phyloP scores from a whole-genome alignment of 1,284 basidiomycete genomes.

The Coriolopsis trogii region DNA sequence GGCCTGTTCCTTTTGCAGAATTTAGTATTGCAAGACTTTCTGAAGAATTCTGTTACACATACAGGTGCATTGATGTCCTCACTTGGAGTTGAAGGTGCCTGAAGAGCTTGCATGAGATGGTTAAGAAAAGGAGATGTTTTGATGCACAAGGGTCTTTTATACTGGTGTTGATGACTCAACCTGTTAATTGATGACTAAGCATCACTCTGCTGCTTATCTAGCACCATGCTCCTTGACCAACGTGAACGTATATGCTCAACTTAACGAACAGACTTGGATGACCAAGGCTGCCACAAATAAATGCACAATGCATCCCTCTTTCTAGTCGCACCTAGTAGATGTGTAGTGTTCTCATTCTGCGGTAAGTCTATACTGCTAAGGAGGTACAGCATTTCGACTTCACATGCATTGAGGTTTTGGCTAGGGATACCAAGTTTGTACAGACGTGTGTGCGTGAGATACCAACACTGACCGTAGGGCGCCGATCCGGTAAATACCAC shows the following conservation, averaged over 20 bases:
- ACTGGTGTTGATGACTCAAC: not conserved
- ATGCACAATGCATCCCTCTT: not conserved
- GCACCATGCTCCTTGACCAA: not conserved
- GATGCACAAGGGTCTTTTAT: not conserved
- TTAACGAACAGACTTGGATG: not conserved
- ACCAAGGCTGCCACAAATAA: not conserved
- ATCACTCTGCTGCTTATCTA: not conserved
- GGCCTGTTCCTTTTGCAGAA: not conserved
- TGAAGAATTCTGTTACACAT: not conserved
- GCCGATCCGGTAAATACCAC: too few species aligned
- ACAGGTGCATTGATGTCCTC: not conserved
- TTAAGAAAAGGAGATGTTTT: not conserved
- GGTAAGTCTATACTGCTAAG: too few species aligned
- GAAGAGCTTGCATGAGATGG: not conserved
- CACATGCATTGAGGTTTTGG: too few species aligned
- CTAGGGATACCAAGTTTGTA: not conserved
- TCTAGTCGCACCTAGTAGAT: too few species aligned
- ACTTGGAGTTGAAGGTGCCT: not conserved
- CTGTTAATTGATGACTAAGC: conserved; percentile 5
- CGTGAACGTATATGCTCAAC: too few species aligned
- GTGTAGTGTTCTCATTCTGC: too few species aligned
- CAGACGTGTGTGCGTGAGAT: not conserved
- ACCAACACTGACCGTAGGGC: not conserved
- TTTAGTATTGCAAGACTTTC: not conserved
- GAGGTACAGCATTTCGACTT: too few species aligned